A percentile compares a stretch with the other conserved stretches of the same genome.
These are phyloP conservation scores for Cytospora piceicola DNA, from an alignment of 2,329 filamentous ascomycete genomes.

Conservation along the genomic window DNA sequence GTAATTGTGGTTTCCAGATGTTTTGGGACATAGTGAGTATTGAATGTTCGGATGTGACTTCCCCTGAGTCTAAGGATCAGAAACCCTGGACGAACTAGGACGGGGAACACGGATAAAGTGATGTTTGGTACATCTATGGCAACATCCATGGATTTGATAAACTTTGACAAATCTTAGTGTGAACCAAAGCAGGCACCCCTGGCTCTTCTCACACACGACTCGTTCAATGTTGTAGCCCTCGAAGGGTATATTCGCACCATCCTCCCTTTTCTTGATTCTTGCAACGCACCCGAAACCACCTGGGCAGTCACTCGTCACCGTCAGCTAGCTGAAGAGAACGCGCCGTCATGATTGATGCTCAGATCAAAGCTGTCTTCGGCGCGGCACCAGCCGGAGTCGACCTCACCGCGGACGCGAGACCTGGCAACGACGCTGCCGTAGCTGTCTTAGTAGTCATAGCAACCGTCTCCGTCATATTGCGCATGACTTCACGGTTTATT, in stretches of 20 bases:
- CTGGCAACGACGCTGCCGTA: conserved; percentile 6
- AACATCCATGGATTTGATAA: too few relatives aligned
- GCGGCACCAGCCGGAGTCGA: background rate
- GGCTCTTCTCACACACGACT: background rate
- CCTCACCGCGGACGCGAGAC: conserved; percentile 6
- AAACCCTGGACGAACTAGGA: too few relatives aligned
- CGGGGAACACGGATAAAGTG: too few relatives aligned
- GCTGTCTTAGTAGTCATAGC: conserved; percentile 5
- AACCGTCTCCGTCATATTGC: conserved; percentile 1
- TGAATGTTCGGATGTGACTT: too few relatives aligned
- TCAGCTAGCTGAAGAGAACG: background rate
- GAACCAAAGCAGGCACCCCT: background rate
- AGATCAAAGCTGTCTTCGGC: conserved; percentile 7
- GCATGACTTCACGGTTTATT: background rate
- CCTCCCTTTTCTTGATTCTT: background rate
- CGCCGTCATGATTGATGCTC: background rate
- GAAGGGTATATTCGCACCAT: background rate
- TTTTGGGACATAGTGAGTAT: background rate
- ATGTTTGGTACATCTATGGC: too few relatives aligned
- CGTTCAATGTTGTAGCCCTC: background rate
- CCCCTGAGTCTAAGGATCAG: background rate
- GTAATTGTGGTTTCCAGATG: background rate
- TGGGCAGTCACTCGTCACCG: background rate
- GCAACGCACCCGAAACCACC: background rate
- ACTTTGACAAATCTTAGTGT: too few relatives aligned